Conservation (phyloP, 805 yeast genomes). For the Lipomyces mesembrius region DNA sequence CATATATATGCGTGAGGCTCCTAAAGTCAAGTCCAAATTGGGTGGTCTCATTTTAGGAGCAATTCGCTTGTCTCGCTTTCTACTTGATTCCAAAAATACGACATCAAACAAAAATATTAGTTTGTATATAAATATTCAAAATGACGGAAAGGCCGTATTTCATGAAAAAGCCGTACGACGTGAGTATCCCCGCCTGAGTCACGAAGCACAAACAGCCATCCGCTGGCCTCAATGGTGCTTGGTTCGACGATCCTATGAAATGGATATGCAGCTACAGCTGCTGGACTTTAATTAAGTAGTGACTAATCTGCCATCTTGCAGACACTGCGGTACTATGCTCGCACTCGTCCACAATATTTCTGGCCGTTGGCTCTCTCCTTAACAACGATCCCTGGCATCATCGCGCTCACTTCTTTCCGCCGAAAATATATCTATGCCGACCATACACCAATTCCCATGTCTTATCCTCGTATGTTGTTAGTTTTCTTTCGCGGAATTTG, state of each 20-base stretch:
- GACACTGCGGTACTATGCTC: slow-evolving; percentile 69
- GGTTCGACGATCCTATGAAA: neutral
- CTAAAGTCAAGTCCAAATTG: neutral
- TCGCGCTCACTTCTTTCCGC: slow-evolving; percentile 38
- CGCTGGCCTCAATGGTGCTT: too few species aligned
- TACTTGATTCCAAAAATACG: neutral
- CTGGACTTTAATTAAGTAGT: neutral
- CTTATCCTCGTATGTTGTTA: slow-evolving; percentile 44
- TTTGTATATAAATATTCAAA: neutral
- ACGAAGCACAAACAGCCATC: neutral
- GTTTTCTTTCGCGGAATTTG: neutral
- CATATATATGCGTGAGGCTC: neutral
- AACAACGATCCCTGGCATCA: slow-evolving; percentile 40
- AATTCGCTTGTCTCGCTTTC: neutral
- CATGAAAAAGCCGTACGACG: neutral
- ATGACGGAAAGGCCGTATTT: neutral
- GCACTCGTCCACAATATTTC: slow-evolving; percentile 71
- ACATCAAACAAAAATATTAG: neutral
- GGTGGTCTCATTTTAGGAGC: neutral
- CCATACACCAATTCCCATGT: slow-evolving; percentile 61
- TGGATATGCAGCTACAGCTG: neutral
- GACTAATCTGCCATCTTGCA: slow-evolving; percentile 32
- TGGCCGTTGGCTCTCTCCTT: slow-evolving; percentile 62
- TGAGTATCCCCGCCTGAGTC: neutral
- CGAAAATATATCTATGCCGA: slow-evolving; percentile 59